These are phyloP conservation scores for Neonectria magnoliae DNA, from an alignment of 2,329 filamentous ascomycete genomes.

Conservation along the genomic window DNA sequence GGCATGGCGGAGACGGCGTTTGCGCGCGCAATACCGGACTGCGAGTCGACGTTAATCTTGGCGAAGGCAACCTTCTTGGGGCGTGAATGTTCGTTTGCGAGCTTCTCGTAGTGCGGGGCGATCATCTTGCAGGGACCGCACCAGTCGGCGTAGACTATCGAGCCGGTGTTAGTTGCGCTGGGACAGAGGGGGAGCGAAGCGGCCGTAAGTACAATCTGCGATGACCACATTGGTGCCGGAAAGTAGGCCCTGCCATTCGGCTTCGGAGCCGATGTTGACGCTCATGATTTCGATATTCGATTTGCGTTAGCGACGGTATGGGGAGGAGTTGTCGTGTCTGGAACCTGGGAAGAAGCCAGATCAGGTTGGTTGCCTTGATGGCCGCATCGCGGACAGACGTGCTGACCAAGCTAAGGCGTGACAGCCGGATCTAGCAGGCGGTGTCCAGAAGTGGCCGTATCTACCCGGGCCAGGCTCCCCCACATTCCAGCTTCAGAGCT, in stretches of 20 bases:
- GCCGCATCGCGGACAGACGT: constrained; percentile 14
- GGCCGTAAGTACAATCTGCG: constrained; percentile 78
- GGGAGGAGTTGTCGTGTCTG: background rate
- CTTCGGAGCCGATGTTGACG: constrained; percentile 69
- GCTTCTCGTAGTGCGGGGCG: constrained; percentile 86
- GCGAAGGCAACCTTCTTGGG: constrained; percentile 87
- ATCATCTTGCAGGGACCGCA: constrained; percentile 95
- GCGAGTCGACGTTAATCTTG: constrained; percentile 90
- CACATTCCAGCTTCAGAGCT: constrained; percentile 30
- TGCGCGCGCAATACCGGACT: constrained; percentile 78
- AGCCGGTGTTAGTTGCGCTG: constrained; percentile 39
- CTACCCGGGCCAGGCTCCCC: constrained; percentile 38
- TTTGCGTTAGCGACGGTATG: constrained; percentile 18
- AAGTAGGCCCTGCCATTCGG: constrained; percentile 78
- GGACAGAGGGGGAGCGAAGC: constrained; percentile 4
- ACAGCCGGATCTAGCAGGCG: constrained; percentile 34
- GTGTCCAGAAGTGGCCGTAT: constrained; percentile 34
- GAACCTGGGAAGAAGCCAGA: constrained; percentile 30
- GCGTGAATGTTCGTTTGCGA: constrained; percentile 81
- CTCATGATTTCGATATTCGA: constrained; percentile 51
- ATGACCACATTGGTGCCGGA: constrained; percentile 82
- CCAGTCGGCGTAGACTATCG: constrained; percentile 91
- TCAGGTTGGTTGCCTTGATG: constrained; percentile 23
- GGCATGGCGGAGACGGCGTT: constrained; percentile 90
- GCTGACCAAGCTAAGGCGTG: constrained; percentile 34